Percentiles rank a stretch among this genome's conserved stretches.
Evolutionary conservation across 805 yeast species (phyloP).

Genomic region (Hanseniaspora lindneri): DNA sequence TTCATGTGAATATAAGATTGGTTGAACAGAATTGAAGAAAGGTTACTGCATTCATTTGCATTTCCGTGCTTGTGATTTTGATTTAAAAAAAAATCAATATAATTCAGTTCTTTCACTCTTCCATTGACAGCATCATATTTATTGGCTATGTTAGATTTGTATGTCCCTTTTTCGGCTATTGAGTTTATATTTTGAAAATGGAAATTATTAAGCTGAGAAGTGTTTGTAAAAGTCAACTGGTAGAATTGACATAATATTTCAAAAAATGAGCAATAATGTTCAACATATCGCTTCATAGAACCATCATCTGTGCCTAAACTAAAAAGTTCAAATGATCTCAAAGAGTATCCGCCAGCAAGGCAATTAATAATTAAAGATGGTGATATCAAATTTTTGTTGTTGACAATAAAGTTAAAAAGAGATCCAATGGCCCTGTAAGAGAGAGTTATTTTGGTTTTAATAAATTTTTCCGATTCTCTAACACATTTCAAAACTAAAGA

Average conservation of each 20-base stretch:
- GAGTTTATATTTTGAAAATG: no score
- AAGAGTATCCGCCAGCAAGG: conserved; percentile 1
- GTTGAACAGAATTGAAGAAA: conserved; percentile 1
- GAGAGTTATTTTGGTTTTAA: background rate
- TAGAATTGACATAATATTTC: conserved; percentile 11
- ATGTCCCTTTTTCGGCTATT: no score
- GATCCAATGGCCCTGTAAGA: background rate
- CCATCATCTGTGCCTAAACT: conserved; percentile 1
- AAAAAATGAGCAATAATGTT: conserved; percentile 3
- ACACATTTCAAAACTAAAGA: conserved; percentile 1
- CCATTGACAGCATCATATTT: no score
- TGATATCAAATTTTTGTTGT: background rate
- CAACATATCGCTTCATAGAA: conserved; percentile 7
- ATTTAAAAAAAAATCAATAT: no score
- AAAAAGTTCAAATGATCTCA: conserved; percentile 7
- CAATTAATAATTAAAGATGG: conserved; percentile 3
- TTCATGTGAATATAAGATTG: conserved; percentile 8
- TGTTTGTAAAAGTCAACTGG: background rate
- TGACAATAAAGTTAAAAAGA: background rate
- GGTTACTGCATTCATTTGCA: no score
- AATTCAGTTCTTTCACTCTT: no score
- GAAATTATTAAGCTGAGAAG: no score
- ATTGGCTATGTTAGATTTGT: no score
- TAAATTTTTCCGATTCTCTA: background rate
- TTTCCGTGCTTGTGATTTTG: no score